Evolutionary conservation across 169 alveolate species (phyloP).

Genomic region (Babesia microti): DNA sequence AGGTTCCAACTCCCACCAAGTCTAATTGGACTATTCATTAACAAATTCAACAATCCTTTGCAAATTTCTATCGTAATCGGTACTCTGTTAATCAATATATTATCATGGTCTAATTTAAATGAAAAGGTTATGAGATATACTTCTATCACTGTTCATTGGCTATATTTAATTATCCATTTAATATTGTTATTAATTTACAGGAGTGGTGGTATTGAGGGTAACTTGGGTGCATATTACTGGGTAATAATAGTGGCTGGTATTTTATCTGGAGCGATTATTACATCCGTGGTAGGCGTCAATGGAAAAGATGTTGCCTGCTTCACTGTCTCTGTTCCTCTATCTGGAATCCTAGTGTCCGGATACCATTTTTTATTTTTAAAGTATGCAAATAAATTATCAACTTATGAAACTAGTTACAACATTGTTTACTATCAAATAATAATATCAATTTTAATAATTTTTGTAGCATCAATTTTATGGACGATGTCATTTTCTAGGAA

Average conservation of each 20-base stretch:
- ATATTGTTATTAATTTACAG: constrained; percentile 5
- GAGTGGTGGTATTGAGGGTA: constrained; percentile 15
- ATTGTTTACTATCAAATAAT: constrained; percentile 1
- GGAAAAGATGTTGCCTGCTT: constrained; percentile 3
- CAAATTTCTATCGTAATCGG: constrained; percentile 3
- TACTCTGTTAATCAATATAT: neutral
- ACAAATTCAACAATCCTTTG: constrained; percentile 13
- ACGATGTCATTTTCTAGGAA: constrained; percentile 2
- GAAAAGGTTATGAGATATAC: too few relatives aligned
- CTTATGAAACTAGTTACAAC: constrained; percentile 1
- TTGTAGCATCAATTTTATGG: constrained; percentile 5
- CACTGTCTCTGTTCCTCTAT: constrained; percentile 4
- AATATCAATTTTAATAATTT: neutral
- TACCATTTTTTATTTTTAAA: constrained; percentile 1
- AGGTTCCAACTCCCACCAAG: constrained; percentile 8
- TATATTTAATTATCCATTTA: neutral
- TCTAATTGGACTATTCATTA: constrained; percentile 2
- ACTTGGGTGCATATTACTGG: constrained; percentile 10
- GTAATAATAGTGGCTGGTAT: constrained; percentile 1
- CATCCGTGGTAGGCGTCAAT: neutral
- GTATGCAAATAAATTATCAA: neutral
- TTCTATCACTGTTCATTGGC: constrained; percentile 9
- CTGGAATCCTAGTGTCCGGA: constrained; percentile 4
- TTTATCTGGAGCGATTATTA: neutral
- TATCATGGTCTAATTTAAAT: too few relatives aligned